Base-by-base conservation (phyloP, 2,329 filamentous ascomycete species). In the Akanthomyces uredinophilus region DNA sequence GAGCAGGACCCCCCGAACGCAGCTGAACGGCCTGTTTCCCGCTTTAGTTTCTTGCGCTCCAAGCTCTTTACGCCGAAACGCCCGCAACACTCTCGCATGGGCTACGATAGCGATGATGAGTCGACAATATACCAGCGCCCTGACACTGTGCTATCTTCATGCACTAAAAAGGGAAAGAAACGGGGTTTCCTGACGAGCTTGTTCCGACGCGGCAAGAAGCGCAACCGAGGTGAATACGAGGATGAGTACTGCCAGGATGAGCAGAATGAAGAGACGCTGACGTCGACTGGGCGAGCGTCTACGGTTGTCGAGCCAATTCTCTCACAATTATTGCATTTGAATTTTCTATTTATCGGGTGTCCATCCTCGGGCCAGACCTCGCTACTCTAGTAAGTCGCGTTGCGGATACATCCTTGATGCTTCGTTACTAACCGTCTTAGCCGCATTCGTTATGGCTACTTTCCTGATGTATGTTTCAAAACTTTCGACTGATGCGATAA, bases 331-430 rank as follows among this genome's bases (percentile, higher is more conserved):
- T 56, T 73, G 11, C 66, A 67, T 13, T 61, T 77, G 29, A 74
- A 72, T 44, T 75, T 75, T 61, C 62, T 77, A 62, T 77, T 76
- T 63, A 72, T 77, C 1, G 75, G 75, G 0, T 68, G 69, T 20
- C 66, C 66, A 2, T 60, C 54, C 0, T 66, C 68, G 1, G 75
- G 75, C 2, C 75, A 77, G 66, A 77, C 75, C 1, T 75, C 73
- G 13, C 65, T 77, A 60, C 66, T 77, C 20, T 77, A 75, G 75
- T 77, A 49, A 59, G 72, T 67, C 0, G 3, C 6, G 16, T 0
- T 60, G 43, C 16, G 18, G 8, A 18, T 14, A 16, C 14, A 24
- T 24, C 8, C 14, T n/a, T 37, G 22, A 20, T 20, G 14, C 18
- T 5, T 49, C 14, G 13, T 22, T 16, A n/a, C 43, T 58, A 13